These are phyloP conservation scores for Colletotrichum incanum DNA, from an alignment of 2,329 filamentous ascomycete species.

Conservation along the genomic window DNA sequence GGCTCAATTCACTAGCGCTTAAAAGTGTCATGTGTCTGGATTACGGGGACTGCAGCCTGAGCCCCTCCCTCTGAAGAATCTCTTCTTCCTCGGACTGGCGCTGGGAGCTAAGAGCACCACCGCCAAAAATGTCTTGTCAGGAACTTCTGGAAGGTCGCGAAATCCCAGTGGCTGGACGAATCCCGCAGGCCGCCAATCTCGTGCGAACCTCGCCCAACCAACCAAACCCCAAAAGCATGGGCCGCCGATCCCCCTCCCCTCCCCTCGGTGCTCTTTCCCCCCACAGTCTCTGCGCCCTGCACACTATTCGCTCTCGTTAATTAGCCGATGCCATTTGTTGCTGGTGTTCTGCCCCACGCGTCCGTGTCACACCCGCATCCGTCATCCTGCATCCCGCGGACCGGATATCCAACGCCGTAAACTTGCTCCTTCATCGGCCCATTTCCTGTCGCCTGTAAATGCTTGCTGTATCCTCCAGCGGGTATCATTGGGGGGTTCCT, in stretches of 20 bases:
- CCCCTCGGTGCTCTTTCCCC: slow-evolving; percentile 18
- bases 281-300: not conserved
- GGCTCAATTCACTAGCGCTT: slow-evolving; percentile 11
- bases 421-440: not conserved
- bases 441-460: too few species aligned
- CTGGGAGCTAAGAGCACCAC: too few species aligned
- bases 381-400: slow-evolving; percentile 16
- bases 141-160: not conserved
- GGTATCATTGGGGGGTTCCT: too few species aligned
- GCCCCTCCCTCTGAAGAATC: not conserved
- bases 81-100: not conserved
- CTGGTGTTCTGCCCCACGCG: slow-evolving; percentile 24
- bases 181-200: not conserved
- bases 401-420: slow-evolving; percentile 6
- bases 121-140: not conserved
- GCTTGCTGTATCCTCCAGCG: not conserved
- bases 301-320: not conserved
- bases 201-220: not conserved
- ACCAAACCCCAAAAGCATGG: slow-evolving; percentile 33
- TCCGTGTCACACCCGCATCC: slow-evolving; percentile 19
- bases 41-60: slow-evolving; percentile 9
- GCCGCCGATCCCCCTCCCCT: slow-evolving; percentile 37
- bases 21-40: slow-evolving; percentile 6
- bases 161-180: slow-evolving; percentile 4
- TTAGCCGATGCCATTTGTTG: not conserved